Base-by-base conservation (phyloP, 139 green algal genomes). In the Chlamydomonas schloesseri region DNA sequence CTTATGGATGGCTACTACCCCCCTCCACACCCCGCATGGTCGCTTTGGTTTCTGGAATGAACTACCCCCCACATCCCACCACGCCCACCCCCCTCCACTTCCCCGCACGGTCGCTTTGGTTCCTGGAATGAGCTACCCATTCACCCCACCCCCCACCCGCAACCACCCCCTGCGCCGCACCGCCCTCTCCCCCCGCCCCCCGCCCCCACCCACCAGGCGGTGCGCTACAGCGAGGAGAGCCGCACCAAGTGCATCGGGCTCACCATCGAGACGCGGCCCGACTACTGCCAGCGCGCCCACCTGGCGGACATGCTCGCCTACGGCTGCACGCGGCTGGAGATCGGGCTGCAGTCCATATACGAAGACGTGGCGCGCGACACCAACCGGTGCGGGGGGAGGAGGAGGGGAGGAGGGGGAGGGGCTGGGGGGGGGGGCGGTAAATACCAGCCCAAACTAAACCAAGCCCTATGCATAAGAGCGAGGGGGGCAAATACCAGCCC, bases 331-430 rank as follows among this genome's bases (percentile, higher is more conserved):
- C 91, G 96, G 33, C 83, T 99, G 67, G 97, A 99, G 95, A 98
- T 99, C 47, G 97, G 97, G 3, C 90, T 99, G 83, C 97, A 99
- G 93, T 81, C 89, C 82, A 97, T 94, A 24, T 98, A 98, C 81
- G 96, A 99, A 91, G 98, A 99, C 75, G 98, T 99, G 15, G 97
- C 97, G 0, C 89, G 97, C 0, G 97, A 99, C 90, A 99, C 97
- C 31, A 99, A 99, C 91, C 89, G 97, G 81, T 90, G 47, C 34
- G 92, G 33, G 74, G 60, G 6, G 11, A 81, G 82, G 47, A 24
- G n/a, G 89, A 1, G 46, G 23, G 46, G 42, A 62, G 42, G 42
- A 5, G 42, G 42, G 42, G 42, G 8, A 50, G 42, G 42, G 57
- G 5, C 5, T 5, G 42, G 42, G 8, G 42, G 42, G 42, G 8